A percentile compares a stretch with the other conserved stretches of the same genome.
These are phyloP conservation scores for Pneumocystis sp. DNA, from an alignment of 1,139 yeast species.

Conservation along the genomic window DNA sequence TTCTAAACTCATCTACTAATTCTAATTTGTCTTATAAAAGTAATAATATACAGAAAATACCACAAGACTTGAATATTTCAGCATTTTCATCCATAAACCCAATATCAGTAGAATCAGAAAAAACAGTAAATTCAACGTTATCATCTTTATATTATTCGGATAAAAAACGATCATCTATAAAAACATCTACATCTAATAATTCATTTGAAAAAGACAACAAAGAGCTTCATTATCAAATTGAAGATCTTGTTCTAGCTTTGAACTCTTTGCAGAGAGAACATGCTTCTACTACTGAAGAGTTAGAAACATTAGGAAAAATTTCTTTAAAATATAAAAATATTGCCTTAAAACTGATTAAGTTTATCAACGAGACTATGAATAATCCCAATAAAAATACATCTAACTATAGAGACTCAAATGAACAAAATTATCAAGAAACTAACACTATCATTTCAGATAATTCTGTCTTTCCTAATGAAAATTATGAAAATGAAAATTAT, in stretches of 20 bases:
- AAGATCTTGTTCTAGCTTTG: slow-evolving; percentile 16
- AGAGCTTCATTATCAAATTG: slow-evolving; percentile 16
- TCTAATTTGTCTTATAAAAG: neutral
- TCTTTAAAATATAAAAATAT: neutral
- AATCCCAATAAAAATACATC: neutral
- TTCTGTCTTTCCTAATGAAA: neutral
- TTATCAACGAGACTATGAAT: neutral
- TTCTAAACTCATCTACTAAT: slow-evolving; percentile 2
- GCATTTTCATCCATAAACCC: slow-evolving; percentile 2
- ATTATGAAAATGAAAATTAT: neutral
- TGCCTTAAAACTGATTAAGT: neutral
- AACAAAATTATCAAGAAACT: neutral
- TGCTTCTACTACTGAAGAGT: slow-evolving; percentile 10
- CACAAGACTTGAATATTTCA: slow-evolving; percentile 1
- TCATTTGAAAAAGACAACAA: slow-evolving; percentile 6
- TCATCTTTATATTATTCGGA: slow-evolving; percentile 4
- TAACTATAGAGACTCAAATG: neutral
- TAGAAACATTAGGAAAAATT: slow-evolving; percentile 6
- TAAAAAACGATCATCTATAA: neutral
- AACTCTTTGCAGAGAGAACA: slow-evolving; percentile 14
- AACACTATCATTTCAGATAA: neutral
- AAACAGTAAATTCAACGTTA: neutral
- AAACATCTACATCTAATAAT: neutral
- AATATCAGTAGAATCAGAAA: slow-evolving; percentile 5
- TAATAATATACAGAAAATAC: neutral